Percentiles rank a stretch among this genome's conserved stretches.
phyloP scores from a whole-genome alignment of 1,284 basidiomycete genomes.

The Bondarzewia mesenterica region DNA sequence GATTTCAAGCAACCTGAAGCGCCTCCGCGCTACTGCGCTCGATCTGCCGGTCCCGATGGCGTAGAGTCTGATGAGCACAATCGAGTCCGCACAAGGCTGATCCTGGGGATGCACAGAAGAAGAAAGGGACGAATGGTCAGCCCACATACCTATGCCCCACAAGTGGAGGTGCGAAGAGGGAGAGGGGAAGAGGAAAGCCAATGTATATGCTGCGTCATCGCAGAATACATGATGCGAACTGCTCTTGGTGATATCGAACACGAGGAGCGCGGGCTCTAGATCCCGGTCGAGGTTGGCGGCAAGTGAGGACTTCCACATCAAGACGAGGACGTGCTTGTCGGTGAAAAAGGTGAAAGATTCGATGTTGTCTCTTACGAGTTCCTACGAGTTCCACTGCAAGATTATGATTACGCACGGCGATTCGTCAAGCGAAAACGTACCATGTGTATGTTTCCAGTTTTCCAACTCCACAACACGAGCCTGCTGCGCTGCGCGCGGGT shows the following conservation, averaged over 20 bases:
- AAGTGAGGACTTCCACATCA: background rate
- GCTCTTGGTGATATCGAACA: background rate
- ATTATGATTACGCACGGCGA: background rate
- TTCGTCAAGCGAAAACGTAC: background rate
- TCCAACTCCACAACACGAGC: background rate
- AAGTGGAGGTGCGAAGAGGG: background rate
- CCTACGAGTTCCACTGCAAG: background rate
- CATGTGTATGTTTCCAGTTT: background rate
- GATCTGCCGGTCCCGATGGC: background rate
- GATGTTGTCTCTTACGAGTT: background rate
- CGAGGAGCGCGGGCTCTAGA: background rate
- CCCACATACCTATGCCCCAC: background rate
- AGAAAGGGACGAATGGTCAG: background rate
- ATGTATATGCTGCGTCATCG: background rate
- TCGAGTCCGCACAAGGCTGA: background rate
- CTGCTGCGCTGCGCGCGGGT: background rate
- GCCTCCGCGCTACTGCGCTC: background rate
- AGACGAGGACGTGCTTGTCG: background rate
- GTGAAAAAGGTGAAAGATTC: background rate
- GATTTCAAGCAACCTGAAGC: background rate
- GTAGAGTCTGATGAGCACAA: background rate
- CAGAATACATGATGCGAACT: background rate
- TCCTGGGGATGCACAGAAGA: background rate
- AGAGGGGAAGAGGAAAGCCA: background rate
- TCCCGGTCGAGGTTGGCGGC: too few relatives aligned